Percentiles rank a stretch among this genome's conserved stretches.
Conservation (phyloP, 257 asterid genomes). For the Solanum boliviense region DNA sequence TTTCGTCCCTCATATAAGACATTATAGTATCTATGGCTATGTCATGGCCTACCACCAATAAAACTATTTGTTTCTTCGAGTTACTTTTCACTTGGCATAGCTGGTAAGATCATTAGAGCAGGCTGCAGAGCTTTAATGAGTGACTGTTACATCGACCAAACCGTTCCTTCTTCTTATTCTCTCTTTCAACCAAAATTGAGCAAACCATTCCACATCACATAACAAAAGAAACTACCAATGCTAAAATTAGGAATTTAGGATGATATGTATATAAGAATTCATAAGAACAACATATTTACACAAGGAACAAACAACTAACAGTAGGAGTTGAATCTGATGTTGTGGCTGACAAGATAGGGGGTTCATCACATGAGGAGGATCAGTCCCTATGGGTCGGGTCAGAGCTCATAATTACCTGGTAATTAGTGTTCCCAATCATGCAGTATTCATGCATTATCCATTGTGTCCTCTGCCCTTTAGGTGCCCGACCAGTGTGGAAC, state of each 20-base stretch:
- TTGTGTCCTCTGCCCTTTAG: constrained; percentile 76
- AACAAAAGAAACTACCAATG: not conserved
- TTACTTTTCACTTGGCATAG: not conserved
- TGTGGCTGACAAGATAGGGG: not conserved
- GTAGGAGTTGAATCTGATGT: not conserved
- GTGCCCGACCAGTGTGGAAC: constrained; percentile 85
- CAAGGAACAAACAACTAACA: not conserved
- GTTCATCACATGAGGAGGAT: not conserved
- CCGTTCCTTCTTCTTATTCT: not conserved
- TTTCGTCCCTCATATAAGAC: not conserved
- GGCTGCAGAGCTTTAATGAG: not conserved
- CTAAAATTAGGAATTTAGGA: not conserved
- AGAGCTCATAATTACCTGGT: not conserved
- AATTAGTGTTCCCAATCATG: constrained; percentile 39
- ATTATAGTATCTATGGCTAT: not conserved
- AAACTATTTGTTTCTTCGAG: not conserved
- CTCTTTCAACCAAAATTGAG: not conserved
- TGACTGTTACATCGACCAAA: not conserved
- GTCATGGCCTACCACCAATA: not conserved
- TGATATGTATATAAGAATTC: not conserved
- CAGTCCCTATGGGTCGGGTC: not conserved
- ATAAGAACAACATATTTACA: not conserved
- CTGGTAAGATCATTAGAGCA: not conserved
- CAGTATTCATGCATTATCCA: constrained; percentile 96
- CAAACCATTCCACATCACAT: not conserved